phyloP scores from a whole-genome alignment of 306 rosid species.

The Rosa persica region DNA sequence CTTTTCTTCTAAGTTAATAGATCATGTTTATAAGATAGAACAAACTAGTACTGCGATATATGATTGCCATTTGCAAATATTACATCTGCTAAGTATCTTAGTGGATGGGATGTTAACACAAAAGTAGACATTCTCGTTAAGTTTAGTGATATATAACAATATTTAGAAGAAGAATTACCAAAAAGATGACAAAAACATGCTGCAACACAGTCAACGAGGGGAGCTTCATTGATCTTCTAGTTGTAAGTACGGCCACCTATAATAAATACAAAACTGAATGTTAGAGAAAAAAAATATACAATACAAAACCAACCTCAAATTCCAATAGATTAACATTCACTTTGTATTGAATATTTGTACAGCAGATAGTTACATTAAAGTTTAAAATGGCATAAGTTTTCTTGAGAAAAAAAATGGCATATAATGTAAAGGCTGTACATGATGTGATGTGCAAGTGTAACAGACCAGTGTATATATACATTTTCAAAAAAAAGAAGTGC shows the following conservation, averaged over 20 bases:
- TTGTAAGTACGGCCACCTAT: background rate
- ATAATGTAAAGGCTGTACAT: too few species aligned
- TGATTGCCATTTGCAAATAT: background rate
- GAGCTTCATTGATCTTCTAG: conserved; percentile 7
- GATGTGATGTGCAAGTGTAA: too few species aligned
- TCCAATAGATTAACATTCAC: too few species aligned
- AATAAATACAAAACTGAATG: background rate
- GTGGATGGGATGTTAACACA: background rate
- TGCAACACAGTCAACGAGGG: conserved; percentile 3
- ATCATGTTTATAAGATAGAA: background rate
- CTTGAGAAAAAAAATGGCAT: too few species aligned
- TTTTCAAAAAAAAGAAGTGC: too few species aligned
- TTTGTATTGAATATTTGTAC: too few species aligned
- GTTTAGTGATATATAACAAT: background rate
- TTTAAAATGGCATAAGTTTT: too few species aligned
- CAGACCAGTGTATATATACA: too few species aligned
- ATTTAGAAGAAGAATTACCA: background rate
- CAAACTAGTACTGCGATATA: background rate
- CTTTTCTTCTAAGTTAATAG: background rate
- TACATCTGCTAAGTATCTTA: background rate
- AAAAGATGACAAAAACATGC: background rate
- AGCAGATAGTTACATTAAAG: too few species aligned
- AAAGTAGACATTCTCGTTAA: background rate
- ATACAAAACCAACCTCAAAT: too few species aligned
- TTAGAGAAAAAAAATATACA: background rate